A percentile compares a stretch with the other conserved stretches of the same genome.
These are phyloP conservation scores for Gracilaria gracilis DNA, from an alignment of 23 red algal genomes.

Conservation along the genomic window DNA sequence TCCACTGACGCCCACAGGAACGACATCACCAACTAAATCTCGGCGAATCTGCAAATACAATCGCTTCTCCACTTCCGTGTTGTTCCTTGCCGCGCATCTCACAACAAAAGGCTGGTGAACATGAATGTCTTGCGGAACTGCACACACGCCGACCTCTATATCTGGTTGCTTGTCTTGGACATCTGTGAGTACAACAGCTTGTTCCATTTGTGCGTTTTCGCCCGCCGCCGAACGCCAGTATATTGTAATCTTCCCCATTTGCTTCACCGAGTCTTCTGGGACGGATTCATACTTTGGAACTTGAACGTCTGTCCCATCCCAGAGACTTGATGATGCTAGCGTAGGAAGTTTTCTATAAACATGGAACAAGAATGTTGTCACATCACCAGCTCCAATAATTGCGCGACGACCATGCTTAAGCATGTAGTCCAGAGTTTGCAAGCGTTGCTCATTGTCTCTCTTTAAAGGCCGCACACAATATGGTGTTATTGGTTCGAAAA, in stretches of 20 bases:
- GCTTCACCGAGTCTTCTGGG: constrained; percentile 18
- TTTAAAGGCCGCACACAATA: constrained; percentile 47
- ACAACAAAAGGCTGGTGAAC: constrained; percentile 74
- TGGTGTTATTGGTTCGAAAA: constrained; percentile 35
- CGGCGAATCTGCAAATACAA: constrained; percentile 80
- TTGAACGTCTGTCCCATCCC: constrained; percentile 22
- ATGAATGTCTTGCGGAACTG: constrained; percentile 66
- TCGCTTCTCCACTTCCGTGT: constrained; percentile 25
- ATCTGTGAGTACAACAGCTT: constrained; percentile 28
- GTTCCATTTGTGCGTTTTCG: constrained; percentile 65
- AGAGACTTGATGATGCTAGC: not conserved
- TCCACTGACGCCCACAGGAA: constrained; percentile 75
- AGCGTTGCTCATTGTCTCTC: constrained; percentile 16
- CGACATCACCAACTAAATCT: constrained; percentile 72
- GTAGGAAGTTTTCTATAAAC: constrained; percentile 41
- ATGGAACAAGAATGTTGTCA: constrained; percentile 61
- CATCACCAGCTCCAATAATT: constrained; percentile 59
- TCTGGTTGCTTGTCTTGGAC: constrained; percentile 32
- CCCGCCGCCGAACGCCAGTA: constrained; percentile 75
- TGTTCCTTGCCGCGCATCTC: constrained; percentile 65
- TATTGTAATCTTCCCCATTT: constrained; percentile 62
- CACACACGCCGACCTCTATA: constrained; percentile 60
- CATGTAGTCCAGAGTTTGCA: constrained; percentile 48
- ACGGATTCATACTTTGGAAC: constrained; percentile 25
- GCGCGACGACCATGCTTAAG: constrained; percentile 40